These are phyloP conservation scores for Cutaneotrichosporon dermatis DNA, from an alignment of 1,284 basidiomycete genomes.

Conservation along the genomic window DNA sequence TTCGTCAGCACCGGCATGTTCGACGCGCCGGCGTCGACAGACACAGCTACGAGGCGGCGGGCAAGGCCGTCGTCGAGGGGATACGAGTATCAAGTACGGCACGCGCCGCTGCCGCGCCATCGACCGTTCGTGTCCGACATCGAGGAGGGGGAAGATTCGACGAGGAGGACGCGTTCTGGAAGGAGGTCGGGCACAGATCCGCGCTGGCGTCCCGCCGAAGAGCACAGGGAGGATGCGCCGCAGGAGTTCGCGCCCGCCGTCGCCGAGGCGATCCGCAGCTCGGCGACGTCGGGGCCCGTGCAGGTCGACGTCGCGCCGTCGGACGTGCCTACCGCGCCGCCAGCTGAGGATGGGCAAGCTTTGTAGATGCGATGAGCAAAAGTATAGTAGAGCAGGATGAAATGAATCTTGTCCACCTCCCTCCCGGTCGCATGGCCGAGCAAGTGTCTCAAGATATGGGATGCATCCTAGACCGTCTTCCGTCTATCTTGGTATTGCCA, in stretches of 20 bases:
- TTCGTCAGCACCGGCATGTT: constrained; percentile 16
- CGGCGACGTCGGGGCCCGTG: background rate
- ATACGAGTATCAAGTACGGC: constrained; percentile 8
- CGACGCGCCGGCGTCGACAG: constrained; percentile 3
- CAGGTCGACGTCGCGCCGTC: too few relatives aligned
- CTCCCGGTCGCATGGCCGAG: too few relatives aligned
- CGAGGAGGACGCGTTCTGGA: constrained; percentile 17
- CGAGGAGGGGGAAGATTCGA: constrained; percentile 24
- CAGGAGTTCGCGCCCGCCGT: constrained; percentile 2
- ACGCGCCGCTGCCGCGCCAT: constrained; percentile 20
- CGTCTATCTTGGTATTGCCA: too few relatives aligned
- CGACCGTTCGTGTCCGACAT: constrained; percentile 30
- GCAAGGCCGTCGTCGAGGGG: constrained; percentile 12
- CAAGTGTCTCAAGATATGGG: too few relatives aligned
- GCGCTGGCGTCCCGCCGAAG: constrained; percentile 4
- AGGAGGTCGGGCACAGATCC: constrained; percentile 8
- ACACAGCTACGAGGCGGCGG: constrained; percentile 18
- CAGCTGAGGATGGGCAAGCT: too few relatives aligned
- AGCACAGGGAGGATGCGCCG: constrained; percentile 4
- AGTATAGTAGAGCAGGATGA: too few relatives aligned
- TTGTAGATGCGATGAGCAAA: too few relatives aligned
- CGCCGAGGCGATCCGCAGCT: background rate
- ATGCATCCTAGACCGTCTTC: too few relatives aligned
- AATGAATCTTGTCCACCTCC: too few relatives aligned
- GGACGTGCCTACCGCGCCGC: too few relatives aligned